Conservation (phyloP, 352 stramenopile species). For the Lagenidium giganteum region DNA sequence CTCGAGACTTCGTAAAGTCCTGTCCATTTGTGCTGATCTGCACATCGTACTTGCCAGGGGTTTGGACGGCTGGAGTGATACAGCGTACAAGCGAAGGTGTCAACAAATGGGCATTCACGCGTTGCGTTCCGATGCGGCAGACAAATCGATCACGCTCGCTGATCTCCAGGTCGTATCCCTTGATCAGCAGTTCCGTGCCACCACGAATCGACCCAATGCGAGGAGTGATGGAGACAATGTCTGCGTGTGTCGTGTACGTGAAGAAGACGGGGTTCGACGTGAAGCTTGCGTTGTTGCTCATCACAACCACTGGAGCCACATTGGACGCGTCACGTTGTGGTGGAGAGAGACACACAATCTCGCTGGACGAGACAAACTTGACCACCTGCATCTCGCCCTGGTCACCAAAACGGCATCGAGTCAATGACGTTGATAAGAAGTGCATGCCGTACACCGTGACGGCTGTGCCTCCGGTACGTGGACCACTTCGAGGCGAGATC, state of each 20-base stretch:
- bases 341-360: slow-evolving; percentile 65
- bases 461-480: slow-evolving; percentile 65
- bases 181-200: slow-evolving; percentile 48
- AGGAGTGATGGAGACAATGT: slow-evolving; percentile 56
- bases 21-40: slow-evolving; percentile 56
- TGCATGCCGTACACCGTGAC: slow-evolving; percentile 84
- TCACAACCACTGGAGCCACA: slow-evolving; percentile 46
- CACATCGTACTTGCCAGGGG: slow-evolving; percentile 22
- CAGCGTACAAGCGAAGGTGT: slow-evolving; percentile 38
- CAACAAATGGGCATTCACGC: slow-evolving; percentile 24
- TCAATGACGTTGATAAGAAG: slow-evolving; percentile 46
- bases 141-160: slow-evolving; percentile 17
- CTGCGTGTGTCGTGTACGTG: slow-evolving; percentile 50
- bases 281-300: slow-evolving; percentile 62
- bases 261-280: slow-evolving; percentile 75
- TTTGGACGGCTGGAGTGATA: slow-evolving; percentile 24
- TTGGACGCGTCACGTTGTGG: slow-evolving; percentile 32
- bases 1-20: slow-evolving; percentile 39
- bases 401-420: slow-evolving; percentile 82
- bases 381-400: slow-evolving; percentile 29
- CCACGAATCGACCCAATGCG: slow-evolving; percentile 36
- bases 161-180: slow-evolving; percentile 58
- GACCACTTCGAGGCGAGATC: slow-evolving; percentile 67
- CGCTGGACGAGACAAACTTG: slow-evolving; percentile 63
- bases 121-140: slow-evolving; percentile 38